A percentile compares a stretch with the other conserved stretches of the same genome.
Evolutionary conservation across 169 alveolate genomes (phyloP).

Genomic region (Eimeria sp.): DNA sequence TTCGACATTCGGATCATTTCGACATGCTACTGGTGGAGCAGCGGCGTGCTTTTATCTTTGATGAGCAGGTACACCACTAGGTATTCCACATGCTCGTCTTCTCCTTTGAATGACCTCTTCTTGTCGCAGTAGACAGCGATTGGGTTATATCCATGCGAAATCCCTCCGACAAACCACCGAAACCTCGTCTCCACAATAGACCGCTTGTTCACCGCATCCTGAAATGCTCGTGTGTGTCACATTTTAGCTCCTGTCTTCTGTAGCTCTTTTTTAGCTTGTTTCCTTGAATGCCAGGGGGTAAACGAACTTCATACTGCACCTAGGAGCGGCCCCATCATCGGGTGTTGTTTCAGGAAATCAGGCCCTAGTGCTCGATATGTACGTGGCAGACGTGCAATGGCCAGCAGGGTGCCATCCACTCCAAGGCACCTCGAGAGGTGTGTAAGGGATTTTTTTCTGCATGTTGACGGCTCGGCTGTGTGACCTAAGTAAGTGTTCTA

Average conservation of each 20-base stretch:
- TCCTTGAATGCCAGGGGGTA: not conserved
- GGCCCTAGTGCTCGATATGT: too few species aligned
- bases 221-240: too few species aligned
- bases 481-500: too few species aligned
- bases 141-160: not conserved
- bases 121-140: not conserved
- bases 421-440: too few species aligned
- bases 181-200: not conserved
- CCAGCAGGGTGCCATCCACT: too few species aligned
- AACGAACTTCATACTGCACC: not conserved
- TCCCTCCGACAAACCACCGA: not conserved
- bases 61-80: not conserved
- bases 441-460: too few species aligned
- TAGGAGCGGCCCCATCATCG: not conserved
- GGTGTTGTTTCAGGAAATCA: too few species aligned
- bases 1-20: not conserved
- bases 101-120: not conserved
- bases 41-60: not conserved
- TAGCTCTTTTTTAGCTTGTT: not conserved
- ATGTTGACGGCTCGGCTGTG: too few species aligned
- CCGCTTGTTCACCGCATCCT: too few species aligned
- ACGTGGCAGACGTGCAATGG: too few species aligned
- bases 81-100: not conserved
- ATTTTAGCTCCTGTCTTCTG: too few species aligned
- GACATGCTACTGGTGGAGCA: not conserved